Evolutionary conservation across 352 stramenopile species (phyloP), one percentile per base, ranked within the genome.

Genomic region (Aphanomyces euteiches): DNA sequence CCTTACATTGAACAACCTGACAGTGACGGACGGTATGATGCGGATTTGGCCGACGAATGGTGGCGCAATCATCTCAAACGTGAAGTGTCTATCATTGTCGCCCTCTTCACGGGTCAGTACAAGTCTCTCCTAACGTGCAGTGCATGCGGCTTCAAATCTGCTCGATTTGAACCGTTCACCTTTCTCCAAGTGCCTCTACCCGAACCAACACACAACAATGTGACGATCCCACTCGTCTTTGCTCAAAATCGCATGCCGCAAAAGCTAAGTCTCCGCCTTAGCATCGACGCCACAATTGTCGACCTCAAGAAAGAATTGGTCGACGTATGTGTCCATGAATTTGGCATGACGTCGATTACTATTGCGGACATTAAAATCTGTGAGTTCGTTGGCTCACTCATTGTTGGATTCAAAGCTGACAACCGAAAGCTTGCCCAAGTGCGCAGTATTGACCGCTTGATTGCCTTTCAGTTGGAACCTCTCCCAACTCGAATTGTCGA

Each of bases 41-140:
- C 86, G 7, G 97, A 99, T 77, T 77, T 99, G 36, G 98, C 98
- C 8, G 92, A 99, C 67, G 98, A 99, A 76, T 99, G 97, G 96
- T 99, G 98, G 98, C 80, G 89, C 15, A 98, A 99, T 73, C 96
- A 99, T 77, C 82, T 99, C 34, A 89, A 96, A 47, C 83, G 98
- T 38, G 97, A 99, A 77, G 88, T 99, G 48, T 99, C 92, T 8
- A 98, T 99, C 65, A 96, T 99, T 58, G 96, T 99, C 15, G 97
- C 96, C n/a, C 82, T 99, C 4, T 99, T 99, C 74, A 98, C 93
- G 7, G 98, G 98, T 0, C 97, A 99, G 81, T 99, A 99, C 83
- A 98, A 99, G 76, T 98, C 92, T 69, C 82, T 98, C 28, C 75
- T 99, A 34, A 98, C 90, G 37, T 99, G 98, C 75, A 93, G 88